Conservation (phyloP, 345 rosid species). For the Populus deltoides region DNA sequence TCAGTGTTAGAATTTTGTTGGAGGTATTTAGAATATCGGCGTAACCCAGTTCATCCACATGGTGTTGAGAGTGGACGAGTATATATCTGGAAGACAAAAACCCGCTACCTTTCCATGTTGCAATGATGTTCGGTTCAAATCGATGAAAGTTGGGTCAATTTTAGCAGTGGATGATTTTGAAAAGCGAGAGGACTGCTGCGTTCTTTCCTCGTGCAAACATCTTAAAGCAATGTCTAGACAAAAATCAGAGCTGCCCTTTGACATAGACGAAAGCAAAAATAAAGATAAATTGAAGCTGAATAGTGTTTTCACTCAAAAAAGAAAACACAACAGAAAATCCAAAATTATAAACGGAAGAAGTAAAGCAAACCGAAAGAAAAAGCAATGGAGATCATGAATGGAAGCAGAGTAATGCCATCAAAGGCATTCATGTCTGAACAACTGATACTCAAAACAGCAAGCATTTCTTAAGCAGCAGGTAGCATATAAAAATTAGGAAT, state of each 20-base stretch:
- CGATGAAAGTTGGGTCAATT: neutral
- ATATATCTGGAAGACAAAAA: neutral
- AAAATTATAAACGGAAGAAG: too few relatives aligned
- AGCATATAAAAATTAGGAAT: too few relatives aligned
- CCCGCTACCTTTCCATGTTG: neutral
- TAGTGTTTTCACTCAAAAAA: too few relatives aligned
- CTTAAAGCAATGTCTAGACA: slow-evolving; percentile 3
- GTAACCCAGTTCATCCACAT: neutral
- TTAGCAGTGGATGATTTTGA: slow-evolving; percentile 14
- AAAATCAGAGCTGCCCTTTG: slow-evolving; percentile 2
- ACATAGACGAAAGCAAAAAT: too few relatives aligned
- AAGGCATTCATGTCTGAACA: too few relatives aligned
- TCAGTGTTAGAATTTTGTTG: neutral
- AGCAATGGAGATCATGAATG: too few relatives aligned
- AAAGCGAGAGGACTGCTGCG: neutral
- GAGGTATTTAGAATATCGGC: neutral
- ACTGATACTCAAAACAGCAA: too few relatives aligned
- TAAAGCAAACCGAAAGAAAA: too few relatives aligned
- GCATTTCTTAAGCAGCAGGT: too few relatives aligned
- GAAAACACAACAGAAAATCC: too few relatives aligned
- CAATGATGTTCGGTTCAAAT: neutral
- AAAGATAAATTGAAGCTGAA: too few relatives aligned
- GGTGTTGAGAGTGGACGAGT: neutral
- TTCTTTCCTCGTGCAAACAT: slow-evolving; percentile 5
- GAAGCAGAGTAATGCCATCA: too few relatives aligned